Evolutionary conservation across 108 stramenopile species (phyloP), one percentile per base, ranked within the genome.

Genomic region (Cyclotella choctawhatcheeana): DNA sequence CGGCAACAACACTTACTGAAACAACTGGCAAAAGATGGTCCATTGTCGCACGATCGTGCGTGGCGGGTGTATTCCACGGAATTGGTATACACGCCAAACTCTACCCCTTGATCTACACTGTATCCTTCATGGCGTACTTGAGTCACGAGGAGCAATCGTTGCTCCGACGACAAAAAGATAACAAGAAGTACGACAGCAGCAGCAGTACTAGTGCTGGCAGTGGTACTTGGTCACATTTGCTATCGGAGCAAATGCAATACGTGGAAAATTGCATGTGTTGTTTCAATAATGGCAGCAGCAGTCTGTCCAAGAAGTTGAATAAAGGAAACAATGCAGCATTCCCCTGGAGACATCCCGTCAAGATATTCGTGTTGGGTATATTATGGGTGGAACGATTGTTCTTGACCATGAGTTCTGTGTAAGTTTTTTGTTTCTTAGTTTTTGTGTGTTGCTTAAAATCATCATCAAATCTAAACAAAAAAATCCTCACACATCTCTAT

Each of bases 61-160:
- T 90, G 1, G 84, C 91, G 10, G 90, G 93, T 12, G 58, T 89
- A 30, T 56, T 89, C 20, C 95, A 95, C 70, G 93, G 93, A 8
- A 76, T 95, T 65, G 91, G 89, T 6, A 82, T 96, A 44, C 91
- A 97, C 64, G 69, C 85, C 68, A 93, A 93, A 59, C 74, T 95
- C 13, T 95, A 94, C 64, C 93, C 94, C 3, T 83, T 97, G 26
- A 93, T 94, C 64, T 94, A 96, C 69, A 86, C 90, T 8, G 65
- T 89, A 18, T 87, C 90, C 0, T 92, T 86, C 74, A 85, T 91
- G 87, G 83, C 86, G 1, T 82, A 79, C 55, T 69, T 89, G 25
- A 74, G 84, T 40, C 55, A 71, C 17, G 50, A 85, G 44, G 45
- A 71, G 27, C 56, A 73, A 58, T 71, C 63, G 0, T n/a, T n/a